phyloP scores from a whole-genome alignment of 2,329 filamentous ascomycete species.

The Botryotinia calthae region DNA sequence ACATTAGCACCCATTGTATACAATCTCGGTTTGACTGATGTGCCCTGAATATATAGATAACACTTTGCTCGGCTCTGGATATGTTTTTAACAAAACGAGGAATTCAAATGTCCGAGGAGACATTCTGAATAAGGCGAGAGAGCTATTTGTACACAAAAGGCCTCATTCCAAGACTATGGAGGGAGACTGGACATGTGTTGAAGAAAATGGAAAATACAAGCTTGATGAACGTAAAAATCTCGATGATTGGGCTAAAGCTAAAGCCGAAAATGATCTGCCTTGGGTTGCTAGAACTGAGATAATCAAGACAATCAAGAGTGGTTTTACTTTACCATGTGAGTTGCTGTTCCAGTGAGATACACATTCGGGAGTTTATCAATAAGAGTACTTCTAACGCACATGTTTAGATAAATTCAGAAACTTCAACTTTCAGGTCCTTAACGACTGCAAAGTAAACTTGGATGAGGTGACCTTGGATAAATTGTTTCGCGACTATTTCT shows the following conservation, averaged over 20 bases:
- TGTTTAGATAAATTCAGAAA: not conserved
- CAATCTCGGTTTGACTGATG: not conserved
- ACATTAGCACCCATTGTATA: not conserved
- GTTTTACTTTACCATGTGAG: not conserved
- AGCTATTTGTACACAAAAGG: not conserved
- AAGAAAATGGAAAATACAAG: not conserved
- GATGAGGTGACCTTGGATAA: not conserved
- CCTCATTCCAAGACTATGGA: not conserved
- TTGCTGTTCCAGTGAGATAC: not conserved
- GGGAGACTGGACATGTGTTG: not conserved
- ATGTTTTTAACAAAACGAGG: not conserved
- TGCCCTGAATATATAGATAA: not conserved
- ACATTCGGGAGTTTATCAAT: not conserved
- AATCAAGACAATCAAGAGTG: not conserved
- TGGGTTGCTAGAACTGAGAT: not conserved
- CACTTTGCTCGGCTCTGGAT: not conserved
- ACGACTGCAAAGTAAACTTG: not conserved
- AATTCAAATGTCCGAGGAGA: not conserved
- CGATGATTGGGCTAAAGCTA: not conserved
- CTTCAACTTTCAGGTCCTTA: not conserved
- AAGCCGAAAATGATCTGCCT: not conserved
- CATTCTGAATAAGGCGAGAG: not conserved
- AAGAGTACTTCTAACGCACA: not conserved
- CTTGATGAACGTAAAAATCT: not conserved
- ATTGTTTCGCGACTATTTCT: not conserved